Base-by-base conservation (phyloP, 1,139 yeast genomes). In the Candida sp. region DNA sequence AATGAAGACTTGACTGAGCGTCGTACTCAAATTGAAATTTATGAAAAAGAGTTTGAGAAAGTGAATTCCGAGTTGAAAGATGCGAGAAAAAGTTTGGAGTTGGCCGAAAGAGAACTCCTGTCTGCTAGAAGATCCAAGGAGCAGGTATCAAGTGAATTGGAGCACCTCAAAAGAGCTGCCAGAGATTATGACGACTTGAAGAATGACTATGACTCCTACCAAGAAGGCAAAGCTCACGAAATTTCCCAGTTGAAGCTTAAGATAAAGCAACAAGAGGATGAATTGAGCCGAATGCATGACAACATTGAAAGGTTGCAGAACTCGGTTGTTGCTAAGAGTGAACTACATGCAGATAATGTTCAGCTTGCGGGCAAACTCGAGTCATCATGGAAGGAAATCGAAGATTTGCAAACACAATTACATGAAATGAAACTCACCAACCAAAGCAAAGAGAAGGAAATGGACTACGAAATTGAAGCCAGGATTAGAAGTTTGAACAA, bases 1-100 rank as follows among this genome's bases (percentile, higher is more conserved):
- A 32, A 22, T 6, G 17, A 2, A 5, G 30, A 38, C 7, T 23
- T 38, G 8, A 6, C 17, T 25, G 41, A 38, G 3, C 41, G 41
- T 40, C 26, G 17, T 11, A 42, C 45, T 9, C 48, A 50, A 17
- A 42, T 52, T 7, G 34, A 31, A 17, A 45, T 50, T 27, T 52
- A 52, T 32, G 53, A 52, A 30, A 30, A 23, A 38, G 56, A 53
- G 33, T 48, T 48, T 42, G 51, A 51, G 23, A 32, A 37, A 35
- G 46, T 49, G 22, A 42, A 52, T 22, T 23, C 33, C 3, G 51
- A 52, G 22, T 42, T 52, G 11, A 31, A 44, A 23, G 41, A 11
- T 9, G 41, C 17, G 5, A 9, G 7, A 7, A 25, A 12, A 9
- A 25, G n/a, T 23, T 25, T 38, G 17, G 30, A 38, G 12, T 12